Conservation (phyloP, 805 yeast genomes). For the Cyberlindnera maclurae region DNA sequence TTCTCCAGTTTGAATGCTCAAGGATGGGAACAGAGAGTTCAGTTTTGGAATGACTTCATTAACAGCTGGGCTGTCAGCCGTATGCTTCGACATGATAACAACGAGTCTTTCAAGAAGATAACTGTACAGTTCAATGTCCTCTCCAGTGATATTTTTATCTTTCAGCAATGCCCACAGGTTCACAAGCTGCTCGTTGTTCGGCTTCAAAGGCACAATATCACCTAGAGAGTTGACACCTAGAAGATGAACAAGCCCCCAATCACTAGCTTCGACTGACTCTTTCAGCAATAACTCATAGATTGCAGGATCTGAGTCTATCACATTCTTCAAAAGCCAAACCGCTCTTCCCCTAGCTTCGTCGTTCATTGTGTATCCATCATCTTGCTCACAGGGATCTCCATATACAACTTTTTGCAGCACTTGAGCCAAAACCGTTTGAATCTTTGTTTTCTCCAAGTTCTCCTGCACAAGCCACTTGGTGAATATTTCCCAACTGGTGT, state of each 20-base stretch:
- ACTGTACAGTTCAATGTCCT: not conserved
- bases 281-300: constrained; percentile 11
- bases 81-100: not conserved
- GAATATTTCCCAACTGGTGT: constrained; percentile 41
- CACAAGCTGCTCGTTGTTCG: constrained; percentile 6
- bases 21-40: not conserved
- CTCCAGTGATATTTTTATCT: not conserved
- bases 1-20: not conserved
- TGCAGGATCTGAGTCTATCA: constrained; percentile 11
- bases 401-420: constrained; percentile 31
- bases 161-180: constrained; percentile 7
- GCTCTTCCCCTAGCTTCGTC: constrained; percentile 19
- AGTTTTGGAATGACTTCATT: not conserved
- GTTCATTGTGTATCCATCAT: constrained; percentile 25
- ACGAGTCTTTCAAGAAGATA: constrained; percentile 2
- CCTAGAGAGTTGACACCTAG: constrained; percentile 11
- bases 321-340: constrained; percentile 18
- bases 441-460: constrained; percentile 5
- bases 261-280: constrained; percentile 5
- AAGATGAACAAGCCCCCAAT: constrained; percentile 6
- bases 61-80: not conserved
- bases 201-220: constrained; percentile 4
- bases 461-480: constrained; percentile 19
- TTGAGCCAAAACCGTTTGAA: constrained; percentile 21
- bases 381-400: constrained; percentile 32